Base-by-base conservation (phyloP, 2,329 filamentous ascomycete species). In the Xylaria sp. region DNA sequence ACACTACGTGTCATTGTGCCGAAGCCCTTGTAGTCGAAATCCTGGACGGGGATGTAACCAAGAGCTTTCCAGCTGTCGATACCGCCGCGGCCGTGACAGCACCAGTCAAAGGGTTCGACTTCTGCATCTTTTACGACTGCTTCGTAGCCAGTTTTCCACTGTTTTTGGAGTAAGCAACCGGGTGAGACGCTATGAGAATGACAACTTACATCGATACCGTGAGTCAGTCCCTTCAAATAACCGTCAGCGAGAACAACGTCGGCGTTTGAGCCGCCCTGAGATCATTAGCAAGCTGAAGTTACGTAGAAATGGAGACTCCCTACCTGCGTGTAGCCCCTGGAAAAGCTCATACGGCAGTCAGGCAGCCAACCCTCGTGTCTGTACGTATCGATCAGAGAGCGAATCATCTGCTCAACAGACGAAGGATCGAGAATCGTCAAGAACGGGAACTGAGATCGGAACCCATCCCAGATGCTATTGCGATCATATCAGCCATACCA, bases 331-430 rank as follows among this genome's bases (percentile, higher is more conserved):
- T 82, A 87, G 0, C 89, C 89, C 69, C 88, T 89, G 70, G 83
- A 89, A 1, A 91, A 78, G n/a, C 81, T 85, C 88, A 91, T 91
- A 42, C 87, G 82, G 64, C 88, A 91, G 69, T 92, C 89, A 0
- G 89, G 89, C 4, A 92, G 74, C 76, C 85, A 90, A 0, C 89
- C 89, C 65, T 87, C 79, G 65, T 89, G 80, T 35, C 79, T 78
- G 65, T 91, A 92, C 0, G 83, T 90, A 60, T 91, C 88, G 16
- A 92, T 82, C 37, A 92, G 75, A 58, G 85, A 89, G 19, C 87
- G 80, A 9, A 91, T 78, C 82, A 91, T 89, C 58, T 82, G 74
- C 0, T 85, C 81, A 55, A 90, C 83, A 1, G 84, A 81, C 0
- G 74, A 62, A 0, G 89, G 87, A 65, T 91, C 88, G 0, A 88